A percentile compares a stretch with the other conserved stretches of the same genome.
Conservation (phyloP, 2,329 filamentous ascomycete genomes). For the Knufia fluminis region DNA sequence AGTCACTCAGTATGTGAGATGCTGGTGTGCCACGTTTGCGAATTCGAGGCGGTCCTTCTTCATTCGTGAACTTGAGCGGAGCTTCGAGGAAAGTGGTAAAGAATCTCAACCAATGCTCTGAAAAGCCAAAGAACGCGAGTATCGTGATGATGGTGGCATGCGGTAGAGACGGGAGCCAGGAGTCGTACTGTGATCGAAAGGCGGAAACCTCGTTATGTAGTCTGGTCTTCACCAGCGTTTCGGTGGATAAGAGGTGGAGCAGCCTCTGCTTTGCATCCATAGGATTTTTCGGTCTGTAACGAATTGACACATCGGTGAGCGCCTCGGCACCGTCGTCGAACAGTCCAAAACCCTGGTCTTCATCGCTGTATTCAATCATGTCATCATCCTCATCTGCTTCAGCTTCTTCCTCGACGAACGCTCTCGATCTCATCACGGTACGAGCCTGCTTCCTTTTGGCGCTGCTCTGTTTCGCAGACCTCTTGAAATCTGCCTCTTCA, state of each 20-base stretch:
- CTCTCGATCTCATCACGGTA: too few species aligned
- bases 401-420: too few species aligned
- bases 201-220: conserved; percentile 44
- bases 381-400: too few species aligned
- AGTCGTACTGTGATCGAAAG: conserved; percentile 50
- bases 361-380: conserved; percentile 35
- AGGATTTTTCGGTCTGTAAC: conserved; percentile 30
- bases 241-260: conserved; percentile 48
- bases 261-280: conserved; percentile 47
- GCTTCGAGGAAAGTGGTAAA: conserved; percentile 51
- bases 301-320: conserved; percentile 16
- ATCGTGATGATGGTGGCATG: conserved; percentile 52
- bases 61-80: conserved; percentile 49
- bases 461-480: not conserved
- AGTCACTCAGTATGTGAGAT: conserved; percentile 49
- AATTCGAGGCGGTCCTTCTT: conserved; percentile 38
- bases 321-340: not conserved
- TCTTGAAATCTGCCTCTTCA: conserved; percentile 6
- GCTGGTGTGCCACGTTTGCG: conserved; percentile 52
- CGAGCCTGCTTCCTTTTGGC: not conserved
- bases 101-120: conserved; percentile 48
- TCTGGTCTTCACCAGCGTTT: conserved; percentile 41
- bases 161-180: conserved; percentile 49
- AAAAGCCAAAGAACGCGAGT: conserved; percentile 51
- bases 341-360: conserved; percentile 10